A percentile compares a stretch with the other conserved stretches of the same genome.
Evolutionary conservation across 441 rosid species (phyloP).

Genomic region (Breynia disticha): DNA sequence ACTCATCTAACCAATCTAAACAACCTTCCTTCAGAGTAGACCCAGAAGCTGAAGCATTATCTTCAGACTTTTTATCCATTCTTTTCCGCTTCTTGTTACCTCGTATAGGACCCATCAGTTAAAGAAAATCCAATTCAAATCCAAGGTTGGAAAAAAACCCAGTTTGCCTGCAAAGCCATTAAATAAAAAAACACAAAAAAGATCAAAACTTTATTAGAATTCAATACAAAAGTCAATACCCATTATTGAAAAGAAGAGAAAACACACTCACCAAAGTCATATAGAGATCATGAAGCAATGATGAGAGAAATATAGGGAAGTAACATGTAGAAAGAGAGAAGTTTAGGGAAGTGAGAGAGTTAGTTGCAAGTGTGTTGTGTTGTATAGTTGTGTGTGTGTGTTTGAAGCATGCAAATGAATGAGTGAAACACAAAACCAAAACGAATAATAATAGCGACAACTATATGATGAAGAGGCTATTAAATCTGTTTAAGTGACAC

Average conservation of each 20-base stretch:
- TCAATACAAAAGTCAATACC: constrained; percentile 23
- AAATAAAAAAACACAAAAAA: constrained; percentile 13
- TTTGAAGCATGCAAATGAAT: constrained; percentile 20
- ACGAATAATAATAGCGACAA: neutral
- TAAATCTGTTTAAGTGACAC: constrained; percentile 12
- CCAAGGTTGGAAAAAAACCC: constrained; percentile 20
- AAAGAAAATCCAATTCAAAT: constrained; percentile 21
- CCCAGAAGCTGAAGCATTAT: constrained; percentile 33
- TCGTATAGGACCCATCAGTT: constrained; percentile 46
- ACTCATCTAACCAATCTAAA: constrained; percentile 49
- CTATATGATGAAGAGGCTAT: constrained; percentile 5
- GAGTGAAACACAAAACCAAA: neutral
- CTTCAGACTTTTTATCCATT: constrained; percentile 32
- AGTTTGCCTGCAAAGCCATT: constrained; percentile 1
- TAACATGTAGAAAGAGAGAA: constrained; percentile 25
- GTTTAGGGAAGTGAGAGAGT: constrained; percentile 1
- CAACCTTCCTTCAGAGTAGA: constrained; percentile 36
- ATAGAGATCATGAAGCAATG: constrained; percentile 18
- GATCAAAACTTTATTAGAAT: constrained; percentile 15
- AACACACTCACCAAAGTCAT: constrained; percentile 10
- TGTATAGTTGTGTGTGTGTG: constrained; percentile 7
- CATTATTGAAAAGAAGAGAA: constrained; percentile 18
- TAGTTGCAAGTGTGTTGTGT: constrained; percentile 2
- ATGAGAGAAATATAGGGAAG: constrained; percentile 16
- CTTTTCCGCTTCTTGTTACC: constrained; percentile 38